A percentile compares a stretch with the other conserved stretches of the same genome.
Conservation (phyloP, 345 rosid genomes). For the Corchorus capsularis region DNA sequence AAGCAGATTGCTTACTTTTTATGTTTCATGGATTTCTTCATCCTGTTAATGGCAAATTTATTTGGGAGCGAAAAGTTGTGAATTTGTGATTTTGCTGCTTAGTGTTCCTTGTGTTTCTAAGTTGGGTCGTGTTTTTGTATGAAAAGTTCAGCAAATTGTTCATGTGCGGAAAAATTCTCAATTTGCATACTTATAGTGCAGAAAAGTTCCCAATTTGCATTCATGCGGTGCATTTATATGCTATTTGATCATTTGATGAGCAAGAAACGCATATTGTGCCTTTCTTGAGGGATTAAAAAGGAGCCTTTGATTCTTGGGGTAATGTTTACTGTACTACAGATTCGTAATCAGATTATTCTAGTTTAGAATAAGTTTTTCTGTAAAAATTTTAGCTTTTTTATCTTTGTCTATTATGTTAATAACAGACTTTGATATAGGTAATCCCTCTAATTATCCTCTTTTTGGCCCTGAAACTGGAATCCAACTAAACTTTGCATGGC, state of each 20-base stretch:
- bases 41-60: neutral
- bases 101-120: neutral
- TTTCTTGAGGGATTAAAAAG: neutral
- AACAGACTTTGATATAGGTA: neutral
- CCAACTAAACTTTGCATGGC: slow-evolving; percentile 27
- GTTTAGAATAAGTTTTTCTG: neutral
- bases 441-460: neutral
- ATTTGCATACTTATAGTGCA: neutral
- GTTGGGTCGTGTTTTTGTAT: neutral
- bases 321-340: neutral
- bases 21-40: slow-evolving; percentile 10
- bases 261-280: slow-evolving; percentile 9
- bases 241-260: neutral
- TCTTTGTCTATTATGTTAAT: neutral
- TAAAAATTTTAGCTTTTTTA: neutral
- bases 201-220: neutral
- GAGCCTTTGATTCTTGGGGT: neutral
- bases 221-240: too few species aligned
- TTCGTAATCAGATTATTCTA: neutral
- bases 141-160: neutral
- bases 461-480: slow-evolving; percentile 7
- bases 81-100: slow-evolving; percentile 9
- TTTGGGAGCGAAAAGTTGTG: neutral
- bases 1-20: neutral
- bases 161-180: neutral